Conservation (phyloP, 306 rosid genomes). For the Sechiopsis laciniata region DNA sequence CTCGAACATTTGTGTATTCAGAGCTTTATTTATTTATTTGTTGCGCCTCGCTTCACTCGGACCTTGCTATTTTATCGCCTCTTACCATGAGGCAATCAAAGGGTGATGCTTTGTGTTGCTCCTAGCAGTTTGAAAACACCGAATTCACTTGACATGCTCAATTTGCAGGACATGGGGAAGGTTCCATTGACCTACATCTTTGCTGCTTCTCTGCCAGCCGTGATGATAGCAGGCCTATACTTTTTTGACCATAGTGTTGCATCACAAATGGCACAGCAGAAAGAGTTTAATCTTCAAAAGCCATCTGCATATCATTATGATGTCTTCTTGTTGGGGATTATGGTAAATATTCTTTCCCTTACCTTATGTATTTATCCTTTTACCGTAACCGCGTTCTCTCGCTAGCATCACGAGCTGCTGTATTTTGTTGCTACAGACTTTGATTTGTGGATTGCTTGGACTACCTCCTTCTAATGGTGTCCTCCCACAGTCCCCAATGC, state of each 20-base stretch:
- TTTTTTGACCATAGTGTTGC: slow-evolving; percentile 89
- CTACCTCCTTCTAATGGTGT: slow-evolving; percentile 98
- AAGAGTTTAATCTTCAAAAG: slow-evolving; percentile 82
- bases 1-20: background rate
- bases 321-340: slow-evolving; percentile 59
- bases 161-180: slow-evolving; percentile 64
- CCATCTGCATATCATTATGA: slow-evolving; percentile 91
- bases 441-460: slow-evolving; percentile 84
- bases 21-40: background rate
- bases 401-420: background rate
- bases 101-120: too few species aligned
- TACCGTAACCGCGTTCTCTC: background rate
- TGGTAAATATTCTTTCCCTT: slow-evolving; percentile 33
- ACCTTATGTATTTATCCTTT: background rate
- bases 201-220: slow-evolving; percentile 64
- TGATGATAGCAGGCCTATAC: slow-evolving; percentile 80
- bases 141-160: background rate
- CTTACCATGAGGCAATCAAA: too few species aligned
- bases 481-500: slow-evolving; percentile 95
- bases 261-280: slow-evolving; percentile 77
- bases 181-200: slow-evolving; percentile 52
- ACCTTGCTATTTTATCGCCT: too few species aligned
- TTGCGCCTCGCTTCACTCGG: too few species aligned
- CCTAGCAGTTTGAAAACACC: background rate
- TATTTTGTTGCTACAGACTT: slow-evolving; percentile 39